phyloP scores from a whole-genome alignment of 208 protist species.

The Leishmania arabica region DNA sequence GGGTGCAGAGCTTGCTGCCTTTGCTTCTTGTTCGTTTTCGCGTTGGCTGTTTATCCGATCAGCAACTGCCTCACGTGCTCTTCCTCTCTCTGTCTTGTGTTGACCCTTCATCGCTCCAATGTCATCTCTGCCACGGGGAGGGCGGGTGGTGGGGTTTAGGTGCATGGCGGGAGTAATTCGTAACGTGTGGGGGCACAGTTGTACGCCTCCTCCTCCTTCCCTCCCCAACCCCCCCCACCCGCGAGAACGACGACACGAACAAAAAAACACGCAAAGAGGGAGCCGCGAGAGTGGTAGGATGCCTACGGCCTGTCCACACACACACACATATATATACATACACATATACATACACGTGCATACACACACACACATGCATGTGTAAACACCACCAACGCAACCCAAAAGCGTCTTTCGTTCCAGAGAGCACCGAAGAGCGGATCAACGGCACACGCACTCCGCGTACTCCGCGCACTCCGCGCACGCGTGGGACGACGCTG shows the following conservation, averaged over 20 bases:
- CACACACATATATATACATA: neutral
- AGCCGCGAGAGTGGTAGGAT: neutral
- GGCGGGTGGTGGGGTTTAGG: too few species aligned
- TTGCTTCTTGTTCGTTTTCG: neutral
- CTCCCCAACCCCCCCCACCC: too few species aligned
- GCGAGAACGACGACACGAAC: neutral
- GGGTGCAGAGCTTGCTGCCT: neutral
- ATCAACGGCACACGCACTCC: neutral
- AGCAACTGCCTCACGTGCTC: neutral
- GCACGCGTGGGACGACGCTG: neutral
- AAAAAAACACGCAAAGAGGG: neutral
- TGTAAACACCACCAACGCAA: neutral
- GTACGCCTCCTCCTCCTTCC: too few species aligned
- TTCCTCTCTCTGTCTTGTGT: too few species aligned
- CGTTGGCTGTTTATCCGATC: neutral
- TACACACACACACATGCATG: conserved; percentile 2
- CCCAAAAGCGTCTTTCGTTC: neutral
- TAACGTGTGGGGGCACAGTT: neutral
- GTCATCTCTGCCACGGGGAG: neutral
- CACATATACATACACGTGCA: neutral
- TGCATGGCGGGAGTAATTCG: too few species aligned
- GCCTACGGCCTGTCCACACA: neutral
- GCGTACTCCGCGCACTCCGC: neutral
- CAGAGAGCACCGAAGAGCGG: neutral
- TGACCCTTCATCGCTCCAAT: neutral